These are phyloP conservation scores for Coprinopsis marcescibilis DNA, from an alignment of 768 basidiomycete species.

Conservation along the genomic window DNA sequence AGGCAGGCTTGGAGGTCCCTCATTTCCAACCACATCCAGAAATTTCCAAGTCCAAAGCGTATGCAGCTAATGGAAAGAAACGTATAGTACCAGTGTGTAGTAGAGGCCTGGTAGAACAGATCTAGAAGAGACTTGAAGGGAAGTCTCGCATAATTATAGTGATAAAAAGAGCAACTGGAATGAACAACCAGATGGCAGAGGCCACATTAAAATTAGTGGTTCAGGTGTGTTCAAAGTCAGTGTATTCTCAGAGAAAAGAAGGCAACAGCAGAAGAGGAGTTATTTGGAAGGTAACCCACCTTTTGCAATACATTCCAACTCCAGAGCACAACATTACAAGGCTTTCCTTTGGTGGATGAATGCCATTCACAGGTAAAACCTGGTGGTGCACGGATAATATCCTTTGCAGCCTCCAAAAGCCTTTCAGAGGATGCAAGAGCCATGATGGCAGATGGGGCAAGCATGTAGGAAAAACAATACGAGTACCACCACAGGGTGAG, in stretches of 20 bases:
- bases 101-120: too few species aligned
- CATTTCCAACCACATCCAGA: too few species aligned
- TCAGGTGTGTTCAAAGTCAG: too few species aligned
- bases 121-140: neutral
- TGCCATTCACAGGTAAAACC: slow-evolving; percentile 26
- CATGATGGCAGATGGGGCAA: slow-evolving; percentile 3
- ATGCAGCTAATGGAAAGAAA: neutral
- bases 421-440: slow-evolving; percentile 8
- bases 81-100: neutral
- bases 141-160: neutral
- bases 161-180: neutral
- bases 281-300: slow-evolving; percentile 14
- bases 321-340: slow-evolving; percentile 18
- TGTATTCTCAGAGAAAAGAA: neutral
- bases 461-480: neutral
- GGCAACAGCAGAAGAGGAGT: neutral
- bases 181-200: neutral
- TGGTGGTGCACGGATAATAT: slow-evolving; percentile 17
- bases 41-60: too few species aligned
- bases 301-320: slow-evolving; percentile 25
- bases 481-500: neutral
- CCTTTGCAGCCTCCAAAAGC: slow-evolving; percentile 21
- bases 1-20: too few species aligned
- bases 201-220: too few species aligned
- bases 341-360: slow-evolving; percentile 11